A percentile compares a stretch with the other conserved stretches of the same genome.
Conservation (phyloP, 805 yeast genomes). For the Schwanniomyces occidentalis region DNA sequence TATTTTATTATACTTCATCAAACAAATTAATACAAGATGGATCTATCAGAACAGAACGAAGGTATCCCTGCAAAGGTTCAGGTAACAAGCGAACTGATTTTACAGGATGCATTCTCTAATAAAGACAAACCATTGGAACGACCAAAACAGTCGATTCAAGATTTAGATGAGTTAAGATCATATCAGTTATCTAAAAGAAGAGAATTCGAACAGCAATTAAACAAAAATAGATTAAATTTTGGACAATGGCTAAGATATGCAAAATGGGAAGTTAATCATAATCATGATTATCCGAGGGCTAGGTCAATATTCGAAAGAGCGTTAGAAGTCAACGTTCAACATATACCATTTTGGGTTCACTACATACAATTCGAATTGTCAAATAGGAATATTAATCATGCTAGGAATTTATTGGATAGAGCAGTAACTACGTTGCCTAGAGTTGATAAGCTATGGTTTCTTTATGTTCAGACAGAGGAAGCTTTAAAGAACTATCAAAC, state of each 20-base stretch:
- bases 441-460: conserved; percentile 83
- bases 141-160: conserved; percentile 47
- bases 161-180: conserved; percentile 78
- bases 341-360: conserved; percentile 82
- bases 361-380: conserved; percentile 79
- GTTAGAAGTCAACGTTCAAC: conserved; percentile 68
- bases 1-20: too few relatives aligned
- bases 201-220: conserved; percentile 84
- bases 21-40: too few relatives aligned
- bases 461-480: conserved; percentile 82
- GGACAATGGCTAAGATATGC: conserved; percentile 95
- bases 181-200: conserved; percentile 73
- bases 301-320: conserved; percentile 89
- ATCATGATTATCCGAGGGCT: conserved; percentile 75
- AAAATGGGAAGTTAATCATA: conserved; percentile 73
- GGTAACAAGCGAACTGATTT: conserved; percentile 35
- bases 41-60: neutral
- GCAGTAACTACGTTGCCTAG: conserved; percentile 75
- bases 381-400: conserved; percentile 77
- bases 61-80: neutral
- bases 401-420: conserved; percentile 79
- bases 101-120: conserved; percentile 33
- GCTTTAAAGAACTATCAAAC: conserved; percentile 62
- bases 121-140: conserved; percentile 23
- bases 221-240: conserved; percentile 76